These are phyloP conservation scores for Penicillium desertorum DNA, from an alignment of 495 filamentous ascomycete genomes.

Conservation along the genomic window DNA sequence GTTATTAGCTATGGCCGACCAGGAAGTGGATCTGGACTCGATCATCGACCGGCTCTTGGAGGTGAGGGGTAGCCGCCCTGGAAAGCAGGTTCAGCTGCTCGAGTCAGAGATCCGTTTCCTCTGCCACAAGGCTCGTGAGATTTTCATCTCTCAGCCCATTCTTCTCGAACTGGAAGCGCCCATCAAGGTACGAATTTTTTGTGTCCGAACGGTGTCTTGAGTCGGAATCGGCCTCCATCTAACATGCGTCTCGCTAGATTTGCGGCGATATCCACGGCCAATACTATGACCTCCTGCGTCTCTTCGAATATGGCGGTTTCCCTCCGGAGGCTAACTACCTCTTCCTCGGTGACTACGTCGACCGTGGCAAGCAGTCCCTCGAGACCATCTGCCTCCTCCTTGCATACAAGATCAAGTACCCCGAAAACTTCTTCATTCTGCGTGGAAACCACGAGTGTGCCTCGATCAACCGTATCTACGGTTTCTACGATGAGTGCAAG, in stretches of 20 bases:
- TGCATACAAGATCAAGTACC: slow-evolving; percentile 99
- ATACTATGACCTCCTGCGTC: slow-evolving; percentile 95
- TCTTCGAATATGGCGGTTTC: slow-evolving; percentile 99
- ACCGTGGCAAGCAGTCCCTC: slow-evolving; percentile 98
- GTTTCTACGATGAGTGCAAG: slow-evolving; percentile 99
- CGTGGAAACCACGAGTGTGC: slow-evolving; percentile 99
- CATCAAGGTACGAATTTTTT: slow-evolving; percentile 76
- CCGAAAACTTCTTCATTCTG: slow-evolving; percentile 99
- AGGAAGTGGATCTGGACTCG: slow-evolving; percentile 98
- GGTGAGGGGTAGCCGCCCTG: slow-evolving; percentile 95
- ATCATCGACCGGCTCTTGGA: slow-evolving; percentile 98
- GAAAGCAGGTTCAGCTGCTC: slow-evolving; percentile 96
- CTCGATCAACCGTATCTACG: slow-evolving; percentile 99
- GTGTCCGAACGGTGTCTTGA: slow-evolving; percentile 1
- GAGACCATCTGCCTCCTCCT: slow-evolving; percentile 98
- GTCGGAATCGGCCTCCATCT: slow-evolving; percentile 4
- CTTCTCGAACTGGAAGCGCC: slow-evolving; percentile 95
- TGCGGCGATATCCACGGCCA: slow-evolving; percentile 99
- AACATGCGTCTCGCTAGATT: slow-evolving; percentile 59
- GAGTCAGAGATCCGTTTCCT: slow-evolving; percentile 97
- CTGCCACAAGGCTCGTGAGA: slow-evolving; percentile 98
- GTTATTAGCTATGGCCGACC: slow-evolving; percentile 79
- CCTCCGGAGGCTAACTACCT: slow-evolving; percentile 99
- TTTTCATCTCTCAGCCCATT: slow-evolving; percentile 99
- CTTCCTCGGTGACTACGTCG: slow-evolving; percentile 98